Evolutionary conservation across 75 land plant genomes (phyloP).

Genomic region (Pinus albicaulis): DNA sequence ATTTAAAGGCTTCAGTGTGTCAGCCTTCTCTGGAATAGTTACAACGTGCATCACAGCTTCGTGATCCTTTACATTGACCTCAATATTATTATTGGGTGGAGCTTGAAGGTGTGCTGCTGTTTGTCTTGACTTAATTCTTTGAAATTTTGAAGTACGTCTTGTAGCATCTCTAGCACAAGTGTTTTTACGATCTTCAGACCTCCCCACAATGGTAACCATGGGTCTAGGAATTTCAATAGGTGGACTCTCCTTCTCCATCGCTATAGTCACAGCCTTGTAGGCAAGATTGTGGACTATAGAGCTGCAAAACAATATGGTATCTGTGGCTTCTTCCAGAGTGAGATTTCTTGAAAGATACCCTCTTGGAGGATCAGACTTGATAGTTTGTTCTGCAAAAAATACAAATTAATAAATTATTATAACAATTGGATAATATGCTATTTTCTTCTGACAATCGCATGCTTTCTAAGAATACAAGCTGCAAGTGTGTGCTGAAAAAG

Average conservation of each 20-base stretch:
- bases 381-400: slow-evolving; percentile 31
- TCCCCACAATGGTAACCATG: slow-evolving; percentile 28
- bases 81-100: slow-evolving; percentile 3
- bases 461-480: too few relatives aligned
- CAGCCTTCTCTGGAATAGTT: slow-evolving; percentile 24
- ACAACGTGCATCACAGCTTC: slow-evolving; percentile 17
- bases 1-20: slow-evolving; percentile 53
- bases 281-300: slow-evolving; percentile 65
- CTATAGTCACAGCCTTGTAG: slow-evolving; percentile 63
- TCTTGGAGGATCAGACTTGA: slow-evolving; percentile 23
- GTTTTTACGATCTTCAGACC: slow-evolving; percentile 14
- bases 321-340: slow-evolving; percentile 80
- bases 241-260: slow-evolving; percentile 50
- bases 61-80: slow-evolving; percentile 11
- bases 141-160: slow-evolving; percentile 10
- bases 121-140: slow-evolving; percentile 14
- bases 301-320: slow-evolving; percentile 81
- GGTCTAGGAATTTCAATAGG: slow-evolving; percentile 32
- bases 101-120: slow-evolving; percentile 10
- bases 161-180: slow-evolving; percentile 12
- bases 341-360: slow-evolving; percentile 47
- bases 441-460: too few relatives aligned
- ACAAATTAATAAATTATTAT: too few relatives aligned
- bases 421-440: too few relatives aligned
- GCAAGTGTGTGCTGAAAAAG: too few relatives aligned